phyloP scores from a whole-genome alignment of 73 alveolate genomes.

The Paramecium sonneborni region DNA sequence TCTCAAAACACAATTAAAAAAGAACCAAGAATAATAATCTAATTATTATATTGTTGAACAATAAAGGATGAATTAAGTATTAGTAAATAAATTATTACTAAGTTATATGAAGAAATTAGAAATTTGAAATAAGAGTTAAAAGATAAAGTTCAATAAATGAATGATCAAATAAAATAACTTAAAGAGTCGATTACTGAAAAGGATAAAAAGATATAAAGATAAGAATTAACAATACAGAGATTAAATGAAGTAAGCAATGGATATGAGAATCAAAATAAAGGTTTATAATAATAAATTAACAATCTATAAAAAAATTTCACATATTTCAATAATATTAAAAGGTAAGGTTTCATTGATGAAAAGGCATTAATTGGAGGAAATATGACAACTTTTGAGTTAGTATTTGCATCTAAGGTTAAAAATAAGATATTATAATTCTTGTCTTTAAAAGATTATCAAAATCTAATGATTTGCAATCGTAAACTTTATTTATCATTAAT shows the following conservation, averaged over 20 bases:
- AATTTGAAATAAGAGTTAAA: background rate
- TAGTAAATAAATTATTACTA: background rate
- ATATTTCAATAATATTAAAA: background rate
- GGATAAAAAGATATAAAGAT: conserved; percentile 13
- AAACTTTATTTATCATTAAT: conserved; percentile 3
- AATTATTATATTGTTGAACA: background rate
- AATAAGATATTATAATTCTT: background rate
- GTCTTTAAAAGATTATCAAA: background rate
- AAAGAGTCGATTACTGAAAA: background rate
- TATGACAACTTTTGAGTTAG: conserved; percentile 23
- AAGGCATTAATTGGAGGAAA: background rate
- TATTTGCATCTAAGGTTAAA: conserved; percentile 12
- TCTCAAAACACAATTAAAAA: background rate
- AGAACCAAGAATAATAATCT: background rate
- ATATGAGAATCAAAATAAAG: conserved; percentile 11
- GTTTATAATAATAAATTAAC: background rate
- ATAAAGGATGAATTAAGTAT: background rate
- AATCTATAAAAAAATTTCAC: background rate
- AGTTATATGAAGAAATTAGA: conserved; percentile 1
- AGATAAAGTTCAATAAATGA: background rate
- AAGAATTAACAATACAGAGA: background rate
- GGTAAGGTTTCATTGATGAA: conserved; percentile 3
- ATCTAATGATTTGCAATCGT: conserved; percentile 12
- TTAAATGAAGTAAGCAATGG: conserved; percentile 4
- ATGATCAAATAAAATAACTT: background rate